These are phyloP conservation scores for Colletotrichum lini DNA, from an alignment of 2,329 filamentous ascomycete genomes.

Conservation along the genomic window DNA sequence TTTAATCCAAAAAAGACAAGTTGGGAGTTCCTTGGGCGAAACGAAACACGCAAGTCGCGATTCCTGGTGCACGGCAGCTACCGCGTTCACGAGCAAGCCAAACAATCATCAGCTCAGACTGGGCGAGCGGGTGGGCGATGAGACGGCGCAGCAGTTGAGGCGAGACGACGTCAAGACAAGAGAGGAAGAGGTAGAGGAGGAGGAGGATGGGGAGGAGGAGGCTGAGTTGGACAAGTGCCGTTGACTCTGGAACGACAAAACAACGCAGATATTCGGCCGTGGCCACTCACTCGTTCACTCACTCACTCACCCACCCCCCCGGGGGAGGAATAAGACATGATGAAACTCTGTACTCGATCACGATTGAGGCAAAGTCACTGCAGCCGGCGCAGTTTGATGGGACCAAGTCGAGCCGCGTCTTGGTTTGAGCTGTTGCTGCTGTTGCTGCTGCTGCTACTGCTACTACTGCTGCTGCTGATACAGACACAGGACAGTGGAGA, in stretches of 20 bases:
- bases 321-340: slow-evolving; percentile 26
- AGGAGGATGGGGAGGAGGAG: slow-evolving; percentile 9
- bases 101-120: slow-evolving; percentile 40
- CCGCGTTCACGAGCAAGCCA: slow-evolving; percentile 23
- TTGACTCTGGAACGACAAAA: slow-evolving; percentile 19
- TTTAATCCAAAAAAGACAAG: slow-evolving; percentile 23
- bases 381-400: slow-evolving; percentile 28
- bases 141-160: slow-evolving; percentile 33
- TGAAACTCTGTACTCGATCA: slow-evolving; percentile 41
- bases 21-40: neutral
- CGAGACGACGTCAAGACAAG: slow-evolving; percentile 40
- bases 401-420: slow-evolving; percentile 26
- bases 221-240: slow-evolving; percentile 32
- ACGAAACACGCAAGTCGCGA: slow-evolving; percentile 4
- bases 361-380: slow-evolving; percentile 30
- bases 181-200: too few relatives aligned
- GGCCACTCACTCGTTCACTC: neutral
- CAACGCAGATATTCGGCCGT: slow-evolving; percentile 18
- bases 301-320: too few relatives aligned
- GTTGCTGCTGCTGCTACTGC: neutral
- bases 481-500: neutral
- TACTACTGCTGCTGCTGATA: neutral
- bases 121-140: slow-evolving; percentile 22
- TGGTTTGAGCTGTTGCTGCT: slow-evolving; percentile 9
- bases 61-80: slow-evolving; percentile 19